Conservation (phyloP, 305 asterid species). For the Solanum hybrid region DNA sequence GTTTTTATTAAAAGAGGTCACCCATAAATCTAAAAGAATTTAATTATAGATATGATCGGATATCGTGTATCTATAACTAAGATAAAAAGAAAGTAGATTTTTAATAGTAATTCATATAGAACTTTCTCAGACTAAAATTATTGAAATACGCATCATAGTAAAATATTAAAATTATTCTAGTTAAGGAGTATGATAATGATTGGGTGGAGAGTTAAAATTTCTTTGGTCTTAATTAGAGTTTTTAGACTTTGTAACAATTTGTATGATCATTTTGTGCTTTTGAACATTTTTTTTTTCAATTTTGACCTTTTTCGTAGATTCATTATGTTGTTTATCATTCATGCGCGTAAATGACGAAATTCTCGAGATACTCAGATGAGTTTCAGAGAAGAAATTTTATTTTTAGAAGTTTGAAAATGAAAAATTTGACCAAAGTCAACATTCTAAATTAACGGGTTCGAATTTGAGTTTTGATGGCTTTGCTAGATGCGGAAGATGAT, state of each 20-base stretch:
- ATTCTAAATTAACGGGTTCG: neutral
- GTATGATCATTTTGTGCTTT: neutral
- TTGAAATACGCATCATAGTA: neutral
- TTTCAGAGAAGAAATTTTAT: neutral
- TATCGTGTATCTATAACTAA: neutral
- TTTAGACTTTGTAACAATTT: neutral
- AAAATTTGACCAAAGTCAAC: neutral
- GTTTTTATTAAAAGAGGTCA: neutral
- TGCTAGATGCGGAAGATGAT: neutral
- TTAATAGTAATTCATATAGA: neutral
- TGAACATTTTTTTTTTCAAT: neutral
- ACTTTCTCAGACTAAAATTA: neutral
- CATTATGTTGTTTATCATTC: neutral
- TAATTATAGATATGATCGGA: neutral
- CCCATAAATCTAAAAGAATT: neutral
- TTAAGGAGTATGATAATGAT: neutral
- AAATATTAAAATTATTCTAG: neutral
- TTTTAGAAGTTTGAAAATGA: neutral
- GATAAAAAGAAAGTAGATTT: neutral
- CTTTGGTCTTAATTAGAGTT: neutral
- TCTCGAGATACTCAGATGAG: neutral
- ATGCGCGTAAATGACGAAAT: neutral
- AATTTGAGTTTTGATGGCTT: neutral
- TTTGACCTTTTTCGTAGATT: neutral
- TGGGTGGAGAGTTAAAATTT: neutral